These are phyloP conservation scores for Fusarium duplospermum DNA, from an alignment of 2,329 filamentous ascomycete species.

Conservation along the genomic window DNA sequence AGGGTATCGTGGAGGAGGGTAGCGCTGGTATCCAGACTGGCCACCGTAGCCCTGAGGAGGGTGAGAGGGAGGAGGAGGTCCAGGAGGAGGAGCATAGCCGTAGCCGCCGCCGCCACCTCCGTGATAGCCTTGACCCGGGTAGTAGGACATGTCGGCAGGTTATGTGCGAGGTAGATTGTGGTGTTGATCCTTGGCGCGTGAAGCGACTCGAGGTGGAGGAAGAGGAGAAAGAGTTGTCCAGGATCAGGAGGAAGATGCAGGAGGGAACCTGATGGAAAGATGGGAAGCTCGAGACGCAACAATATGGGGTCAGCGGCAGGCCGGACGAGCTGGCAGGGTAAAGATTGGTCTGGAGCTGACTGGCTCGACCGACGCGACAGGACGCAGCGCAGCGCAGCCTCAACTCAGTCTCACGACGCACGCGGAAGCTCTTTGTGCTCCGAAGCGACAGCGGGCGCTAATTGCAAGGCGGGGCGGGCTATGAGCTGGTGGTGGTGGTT, in stretches of 20 bases:
- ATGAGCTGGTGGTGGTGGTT: background rate
- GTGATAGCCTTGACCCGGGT: constrained; percentile 56
- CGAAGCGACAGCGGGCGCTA: constrained; percentile 28
- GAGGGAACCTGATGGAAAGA: constrained; percentile 20
- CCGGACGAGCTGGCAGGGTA: background rate
- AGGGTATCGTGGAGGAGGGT: constrained; percentile 51
- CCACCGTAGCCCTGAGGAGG: constrained; percentile 32
- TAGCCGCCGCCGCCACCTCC: constrained; percentile 48
- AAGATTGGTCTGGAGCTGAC: background rate
- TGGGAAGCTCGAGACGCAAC: constrained; percentile 11
- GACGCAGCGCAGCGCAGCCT: background rate
- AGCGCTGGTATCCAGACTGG: constrained; percentile 41
- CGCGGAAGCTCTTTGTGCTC: constrained; percentile 1
- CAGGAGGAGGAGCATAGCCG: constrained; percentile 41
- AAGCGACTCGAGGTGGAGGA: constrained; percentile 8
- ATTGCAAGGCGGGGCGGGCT: constrained; percentile 15
- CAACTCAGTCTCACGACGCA: constrained; percentile 10
- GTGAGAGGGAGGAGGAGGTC: constrained; percentile 20
- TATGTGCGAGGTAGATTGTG: constrained; percentile 9
- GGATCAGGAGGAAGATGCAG: constrained; percentile 14
- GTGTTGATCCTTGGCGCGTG: constrained; percentile 5
- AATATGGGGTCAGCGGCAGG: constrained; percentile 18
- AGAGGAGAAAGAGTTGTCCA: background rate
- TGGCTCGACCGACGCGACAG: background rate
- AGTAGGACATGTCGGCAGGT: constrained; percentile 51